Conservation (phyloP, 164 flowering plant genomes). For the Macadamia integrifolia region DNA sequence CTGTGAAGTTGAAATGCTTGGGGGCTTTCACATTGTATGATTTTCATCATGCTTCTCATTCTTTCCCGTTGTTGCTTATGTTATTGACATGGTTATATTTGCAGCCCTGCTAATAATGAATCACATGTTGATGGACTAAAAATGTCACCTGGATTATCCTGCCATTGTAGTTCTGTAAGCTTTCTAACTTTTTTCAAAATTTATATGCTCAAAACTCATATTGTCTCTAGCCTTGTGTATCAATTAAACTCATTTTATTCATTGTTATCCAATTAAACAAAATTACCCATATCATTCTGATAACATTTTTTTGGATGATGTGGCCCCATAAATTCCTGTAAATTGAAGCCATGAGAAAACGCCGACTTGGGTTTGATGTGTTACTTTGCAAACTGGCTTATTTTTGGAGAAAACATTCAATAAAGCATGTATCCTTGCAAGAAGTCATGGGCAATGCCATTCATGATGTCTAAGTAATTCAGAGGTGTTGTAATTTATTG, state of each 20-base stretch:
- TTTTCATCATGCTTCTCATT: neutral
- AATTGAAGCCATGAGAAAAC: no score
- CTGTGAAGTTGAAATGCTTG: neutral
- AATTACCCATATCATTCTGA: neutral
- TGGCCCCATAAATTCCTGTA: neutral
- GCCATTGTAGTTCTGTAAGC: conserved; percentile 10
- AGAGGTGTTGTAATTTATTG: no score
- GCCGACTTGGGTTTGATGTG: no score
- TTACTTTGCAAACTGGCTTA: no score
- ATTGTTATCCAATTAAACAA: neutral
- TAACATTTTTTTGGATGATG: neutral
- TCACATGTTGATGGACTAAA: neutral
- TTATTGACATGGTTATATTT: neutral
- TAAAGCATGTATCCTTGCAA: no score
- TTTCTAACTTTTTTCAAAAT: neutral
- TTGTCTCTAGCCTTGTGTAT: neutral
- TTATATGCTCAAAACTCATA: neutral
- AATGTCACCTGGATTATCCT: conserved; percentile 9
- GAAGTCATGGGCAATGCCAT: no score
- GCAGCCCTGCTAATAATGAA: conserved; percentile 15
- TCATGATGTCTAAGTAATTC: no score
- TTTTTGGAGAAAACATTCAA: no score
- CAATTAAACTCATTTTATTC: neutral
- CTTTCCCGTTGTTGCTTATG: neutral
- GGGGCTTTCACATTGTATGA: neutral